A percentile compares a stretch with the other conserved stretches of the same genome.
Conservation (phyloP, 768 basidiomycete species). For the Phlebiopsis gigantea region DNA sequence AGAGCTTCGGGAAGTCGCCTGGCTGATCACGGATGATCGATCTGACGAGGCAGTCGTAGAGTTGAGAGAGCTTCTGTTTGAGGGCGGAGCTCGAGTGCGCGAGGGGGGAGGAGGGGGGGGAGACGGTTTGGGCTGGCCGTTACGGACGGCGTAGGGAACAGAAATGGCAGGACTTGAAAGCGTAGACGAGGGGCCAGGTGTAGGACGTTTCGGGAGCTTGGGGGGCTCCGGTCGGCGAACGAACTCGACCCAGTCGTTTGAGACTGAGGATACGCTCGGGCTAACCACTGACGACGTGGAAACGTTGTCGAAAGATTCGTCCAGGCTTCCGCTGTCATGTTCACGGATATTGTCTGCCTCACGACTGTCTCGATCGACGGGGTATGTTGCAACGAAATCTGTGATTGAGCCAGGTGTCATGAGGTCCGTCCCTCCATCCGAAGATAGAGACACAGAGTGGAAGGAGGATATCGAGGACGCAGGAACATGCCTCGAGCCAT, state of each 20-base stretch:
- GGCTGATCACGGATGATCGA: conserved; percentile 57
- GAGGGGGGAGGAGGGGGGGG: conserved; percentile 22
- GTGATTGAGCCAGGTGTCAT: conserved; percentile 18
- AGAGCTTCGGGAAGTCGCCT: conserved; percentile 28
- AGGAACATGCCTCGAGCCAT: conserved; percentile 43
- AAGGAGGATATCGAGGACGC: conserved; percentile 78
- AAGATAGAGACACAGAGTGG: conserved; percentile 77
- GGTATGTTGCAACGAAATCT: conserved; percentile 31
- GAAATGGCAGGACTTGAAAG: neutral
- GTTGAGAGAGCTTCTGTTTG: conserved; percentile 32
- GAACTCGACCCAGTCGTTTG: conserved; percentile 20
- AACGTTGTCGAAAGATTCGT: conserved; percentile 70
- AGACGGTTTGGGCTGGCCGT: conserved; percentile 9
- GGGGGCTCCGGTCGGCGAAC: conserved; percentile 22
- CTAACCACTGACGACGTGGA: conserved; percentile 49
- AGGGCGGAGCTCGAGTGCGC: conserved; percentile 20
- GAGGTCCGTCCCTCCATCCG: conserved; percentile 39
- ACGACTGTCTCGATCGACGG: conserved; percentile 33
- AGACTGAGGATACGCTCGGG: conserved; percentile 41
- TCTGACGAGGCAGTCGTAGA: conserved; percentile 41
- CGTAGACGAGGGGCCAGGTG: conserved; percentile 9
- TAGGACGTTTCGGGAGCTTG: conserved; percentile 25
- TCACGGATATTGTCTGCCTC: conserved; percentile 24
- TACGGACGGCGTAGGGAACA: conserved; percentile 8
- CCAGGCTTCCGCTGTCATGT: conserved; percentile 50